Percentiles rank a stretch among this genome's conserved stretches.
Conservation (phyloP, 495 filamentous ascomycete genomes). For the Platismatia glauca region DNA sequence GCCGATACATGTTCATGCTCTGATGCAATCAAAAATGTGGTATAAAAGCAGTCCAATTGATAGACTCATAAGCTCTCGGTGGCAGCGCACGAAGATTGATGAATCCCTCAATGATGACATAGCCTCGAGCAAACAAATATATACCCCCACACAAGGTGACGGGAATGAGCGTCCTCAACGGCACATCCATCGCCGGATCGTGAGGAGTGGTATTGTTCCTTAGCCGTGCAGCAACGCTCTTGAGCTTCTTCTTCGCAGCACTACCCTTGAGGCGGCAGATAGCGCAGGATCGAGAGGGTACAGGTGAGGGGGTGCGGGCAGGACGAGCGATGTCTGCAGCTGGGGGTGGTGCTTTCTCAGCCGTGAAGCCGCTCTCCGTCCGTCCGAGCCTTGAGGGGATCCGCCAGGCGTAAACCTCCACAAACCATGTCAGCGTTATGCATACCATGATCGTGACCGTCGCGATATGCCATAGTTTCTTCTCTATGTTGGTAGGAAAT, state of each 20-base stretch:
- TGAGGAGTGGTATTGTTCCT: no score
- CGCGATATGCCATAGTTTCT: slow-evolving; percentile 19
- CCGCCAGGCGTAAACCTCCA: slow-evolving; percentile 8
- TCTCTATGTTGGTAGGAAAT: slow-evolving; percentile 21
- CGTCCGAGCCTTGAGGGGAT: not conserved
- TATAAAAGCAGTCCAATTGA: slow-evolving; percentile 13
- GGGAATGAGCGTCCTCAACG: slow-evolving; percentile 10
- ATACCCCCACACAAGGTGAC: slow-evolving; percentile 2
- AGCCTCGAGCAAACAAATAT: not conserved
- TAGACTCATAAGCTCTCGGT: slow-evolving; percentile 12
- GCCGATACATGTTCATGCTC: no score
- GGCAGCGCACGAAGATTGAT: slow-evolving; percentile 10
- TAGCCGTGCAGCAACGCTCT: no score
- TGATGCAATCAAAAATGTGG: slow-evolving; percentile 10
- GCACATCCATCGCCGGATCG: slow-evolving; percentile 2
- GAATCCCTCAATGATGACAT: slow-evolving; percentile 12
- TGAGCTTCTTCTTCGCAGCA: no score
- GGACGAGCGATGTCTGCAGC: no score
- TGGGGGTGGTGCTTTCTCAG: no score
- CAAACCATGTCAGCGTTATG: not conserved
- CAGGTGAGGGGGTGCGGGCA: no score
- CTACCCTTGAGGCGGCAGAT: no score
- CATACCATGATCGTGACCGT: slow-evolving; percentile 10
- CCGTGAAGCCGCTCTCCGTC: no score
- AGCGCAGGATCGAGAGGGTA: no score